Conservation (phyloP, 2,329 filamentous ascomycete species). For the Pseudogymnoascus sp. region DNA sequence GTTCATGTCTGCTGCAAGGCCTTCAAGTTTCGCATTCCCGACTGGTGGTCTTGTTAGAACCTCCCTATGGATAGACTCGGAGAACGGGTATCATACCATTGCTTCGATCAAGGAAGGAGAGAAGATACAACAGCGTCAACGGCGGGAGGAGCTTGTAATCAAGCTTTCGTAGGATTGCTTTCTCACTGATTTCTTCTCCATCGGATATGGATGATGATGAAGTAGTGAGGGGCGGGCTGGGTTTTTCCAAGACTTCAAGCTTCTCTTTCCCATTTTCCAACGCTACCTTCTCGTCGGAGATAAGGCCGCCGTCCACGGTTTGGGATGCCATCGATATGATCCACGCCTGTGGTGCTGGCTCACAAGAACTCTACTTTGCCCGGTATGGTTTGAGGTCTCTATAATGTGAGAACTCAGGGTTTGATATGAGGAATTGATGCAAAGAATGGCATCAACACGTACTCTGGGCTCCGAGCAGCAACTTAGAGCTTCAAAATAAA, state of each 20-base stretch:
- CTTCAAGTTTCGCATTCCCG: slow-evolving; percentile 51
- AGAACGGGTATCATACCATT: slow-evolving; percentile 42
- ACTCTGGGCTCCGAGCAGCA: neutral
- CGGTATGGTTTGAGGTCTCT: neutral
- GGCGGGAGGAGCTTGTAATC: slow-evolving; percentile 46
- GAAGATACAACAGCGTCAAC: slow-evolving; percentile 47
- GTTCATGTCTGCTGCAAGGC: slow-evolving; percentile 42
- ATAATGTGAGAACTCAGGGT: neutral
- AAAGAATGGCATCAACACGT: neutral
- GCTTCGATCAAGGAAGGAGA: slow-evolving; percentile 51
- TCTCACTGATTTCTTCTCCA: slow-evolving; percentile 42
- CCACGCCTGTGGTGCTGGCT: neutral
- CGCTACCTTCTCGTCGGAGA: neutral
- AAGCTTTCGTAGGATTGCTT: slow-evolving; percentile 49
- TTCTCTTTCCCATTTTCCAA: neutral
- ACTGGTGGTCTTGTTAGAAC: slow-evolving; percentile 35
- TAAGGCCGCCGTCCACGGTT: neutral
- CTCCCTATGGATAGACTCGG: slow-evolving; percentile 17
- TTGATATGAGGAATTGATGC: neutral
- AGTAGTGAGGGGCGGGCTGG: neutral
- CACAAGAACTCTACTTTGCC: neutral
- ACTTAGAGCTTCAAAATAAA: neutral
- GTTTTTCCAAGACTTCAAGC: neutral
- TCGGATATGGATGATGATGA: slow-evolving; percentile 1
- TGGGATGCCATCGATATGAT: neutral